These are phyloP conservation scores for Geranium rotundifolium DNA, from an alignment of 345 rosid species.

Conservation along the genomic window DNA sequence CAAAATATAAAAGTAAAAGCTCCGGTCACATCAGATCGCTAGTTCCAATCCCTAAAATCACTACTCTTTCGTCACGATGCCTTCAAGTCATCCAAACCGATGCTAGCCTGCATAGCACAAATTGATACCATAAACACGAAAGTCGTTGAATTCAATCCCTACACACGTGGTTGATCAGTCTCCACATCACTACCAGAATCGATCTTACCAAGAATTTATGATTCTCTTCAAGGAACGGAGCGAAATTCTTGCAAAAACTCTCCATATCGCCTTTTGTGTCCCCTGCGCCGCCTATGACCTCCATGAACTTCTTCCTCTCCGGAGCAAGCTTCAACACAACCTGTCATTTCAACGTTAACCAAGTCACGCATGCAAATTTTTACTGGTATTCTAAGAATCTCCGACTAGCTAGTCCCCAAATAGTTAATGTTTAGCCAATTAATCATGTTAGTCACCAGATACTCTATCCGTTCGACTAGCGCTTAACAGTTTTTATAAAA, in stretches of 20 bases:
- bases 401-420: no score
- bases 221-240: slow-evolving; percentile 77
- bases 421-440: no score
- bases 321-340: slow-evolving; percentile 95
- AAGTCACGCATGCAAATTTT: no score
- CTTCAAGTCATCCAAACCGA: slow-evolving; percentile 81
- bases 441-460: no score
- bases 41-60: no score
- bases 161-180: no score
- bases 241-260: slow-evolving; percentile 58
- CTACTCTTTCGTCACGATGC: slow-evolving; percentile 34
- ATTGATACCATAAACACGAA: neutral
- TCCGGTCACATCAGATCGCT: no score
- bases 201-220: slow-evolving; percentile 84
- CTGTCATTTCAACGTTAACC: slow-evolving; percentile 25
- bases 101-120: slow-evolving; percentile 44
- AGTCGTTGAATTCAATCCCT: no score
- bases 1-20: no score
- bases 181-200: no score
- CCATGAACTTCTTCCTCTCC: slow-evolving; percentile 93
- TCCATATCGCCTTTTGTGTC: slow-evolving; percentile 72
- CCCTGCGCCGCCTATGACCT: slow-evolving; percentile 71
- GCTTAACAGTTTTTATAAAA: no score
- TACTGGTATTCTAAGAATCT: neutral
- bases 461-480: no score